phyloP scores from a whole-genome alignment of 164 flowering plant species.

The Amborella trichopoda region DNA sequence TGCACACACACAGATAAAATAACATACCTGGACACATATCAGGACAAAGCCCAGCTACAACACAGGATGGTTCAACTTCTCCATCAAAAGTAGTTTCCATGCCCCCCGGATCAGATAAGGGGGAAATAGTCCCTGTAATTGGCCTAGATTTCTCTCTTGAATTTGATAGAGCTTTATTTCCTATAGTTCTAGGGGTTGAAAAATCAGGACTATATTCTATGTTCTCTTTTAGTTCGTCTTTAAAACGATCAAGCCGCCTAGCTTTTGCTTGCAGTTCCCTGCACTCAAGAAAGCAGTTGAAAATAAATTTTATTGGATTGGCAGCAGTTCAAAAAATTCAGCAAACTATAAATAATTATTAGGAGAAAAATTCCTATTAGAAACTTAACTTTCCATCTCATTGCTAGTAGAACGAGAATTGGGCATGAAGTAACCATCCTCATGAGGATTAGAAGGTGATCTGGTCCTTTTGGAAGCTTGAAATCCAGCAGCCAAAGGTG shows the following conservation, averaged over 20 bases:
- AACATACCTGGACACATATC: conserved; percentile 96
- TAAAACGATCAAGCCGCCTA: conserved; percentile 82
- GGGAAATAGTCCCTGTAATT: no score
- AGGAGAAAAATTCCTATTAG: no score
- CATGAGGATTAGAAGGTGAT: conserved; percentile 37
- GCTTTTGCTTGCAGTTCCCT: conserved; percentile 86
- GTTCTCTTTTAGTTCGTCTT: conserved; percentile 40
- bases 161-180: no score
- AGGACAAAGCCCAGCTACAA: conserved; percentile 69
- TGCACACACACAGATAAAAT: conserved; percentile 2
- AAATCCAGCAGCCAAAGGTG: conserved; percentile 7
- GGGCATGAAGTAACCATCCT: conserved; percentile 18
- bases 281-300: no score
- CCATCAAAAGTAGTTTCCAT: conserved; percentile 4
- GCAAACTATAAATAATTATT: no score
- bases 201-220: conserved; percentile 15
- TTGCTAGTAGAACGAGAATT: conserved; percentile 18
- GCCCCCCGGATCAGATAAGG: conserved; percentile 36
- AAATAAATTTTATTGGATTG: no score
- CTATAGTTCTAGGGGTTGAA: conserved; percentile 18
- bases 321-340: no score
- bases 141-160: no score
- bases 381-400: conserved; percentile 23
- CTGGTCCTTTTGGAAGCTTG: conserved; percentile 46
- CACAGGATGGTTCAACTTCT: conserved; percentile 15